Base-by-base conservation (phyloP, 441 rosid species). In the Syzygium syzygioides region DNA sequence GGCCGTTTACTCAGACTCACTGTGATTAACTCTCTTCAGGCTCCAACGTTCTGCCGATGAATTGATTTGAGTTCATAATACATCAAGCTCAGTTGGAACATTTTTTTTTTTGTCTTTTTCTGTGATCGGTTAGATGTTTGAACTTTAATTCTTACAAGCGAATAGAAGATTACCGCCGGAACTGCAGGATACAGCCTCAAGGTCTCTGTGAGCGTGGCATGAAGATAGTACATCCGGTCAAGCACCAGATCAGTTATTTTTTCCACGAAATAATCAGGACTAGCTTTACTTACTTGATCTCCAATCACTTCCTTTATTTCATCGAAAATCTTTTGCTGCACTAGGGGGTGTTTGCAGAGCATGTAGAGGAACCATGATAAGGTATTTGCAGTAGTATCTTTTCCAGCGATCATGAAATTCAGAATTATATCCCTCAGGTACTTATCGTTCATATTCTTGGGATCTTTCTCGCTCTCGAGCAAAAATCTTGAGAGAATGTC, bases 121-220 rank as follows among this genome's bases (percentile, higher is more conserved):
- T 2, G 20, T 9, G 28, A 12, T 37, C 12, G 23, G 53, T 45
- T 54, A 25, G 12, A 15, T 14, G 11, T 41, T 23, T 14, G 18
- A 62, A 18, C 26, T 14, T n/a, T 18, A 64, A 30, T 34, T 32
- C 48, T 68, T 34, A 10, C 83, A 14, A 19, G 34, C n/a, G 56
- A 64, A 54, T 14, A 18, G 14, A 55, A 13, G 83, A 37, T 88
- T 94, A 96, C 99, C 90, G 92, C 30, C 26, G 99, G 99, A 52
- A 95, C 98, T 15, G 93, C 89, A 89, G 98, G 99, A 90, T 94
- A 95, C 5, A 96, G 92, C 92, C 99, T 93, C 88, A 95, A 91
- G 85, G 99, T 96, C 93, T 96, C 99, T 17, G 97, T 92, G 90
- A 96, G 90, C 17, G 98, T 89, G 25, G 99, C 98, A 85, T 96